Evolutionary conservation across 169 alveolate species (phyloP), one percentile per base, ranked within the genome.

Genomic region (Babesia ovata): DNA sequence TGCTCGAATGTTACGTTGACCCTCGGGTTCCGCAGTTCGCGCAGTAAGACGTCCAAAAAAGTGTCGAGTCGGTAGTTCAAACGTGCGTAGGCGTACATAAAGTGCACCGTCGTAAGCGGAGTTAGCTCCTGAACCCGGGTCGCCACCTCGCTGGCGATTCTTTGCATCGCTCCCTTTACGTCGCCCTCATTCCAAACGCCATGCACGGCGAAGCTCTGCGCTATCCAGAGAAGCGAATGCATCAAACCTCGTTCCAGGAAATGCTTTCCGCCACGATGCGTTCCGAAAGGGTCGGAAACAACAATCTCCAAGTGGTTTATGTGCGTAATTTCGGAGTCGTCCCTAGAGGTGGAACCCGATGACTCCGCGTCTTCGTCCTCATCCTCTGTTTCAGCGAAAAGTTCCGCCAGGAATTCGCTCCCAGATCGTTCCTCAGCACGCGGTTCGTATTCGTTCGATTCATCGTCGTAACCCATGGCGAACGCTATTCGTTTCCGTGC

Each of bases 221-320:
- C 79, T 11, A 79, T 67, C 87, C 87, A 79, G 3, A 79, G 62
- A n/a, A 79, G 50, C 29, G 87, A 70, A 44, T 79, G 87, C 75
- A 67, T 70, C 61, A 65, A 16, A 17, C 79, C 87, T 4, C 67
- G 49, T 16, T 62, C 75, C 52, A 79, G 45, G 56, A 63, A 79
- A 44, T 70, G 39, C 22, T 58, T 48, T 4, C 53, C 45, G 2
- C 22, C 24, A 16, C 39, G 42, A 22, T 36, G n/a, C n/a, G 50
- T 67, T 11, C 39, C 39, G 24, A 67, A 67, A 12, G 65, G 63
- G 45, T 67, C 76, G 21, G 50, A 10, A 13, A 45, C 21, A 12
- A 79, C 13, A 11, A 70, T 58, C 33, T 60, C 74, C 49, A 79
- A 44, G 62, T 63, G 61, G 83, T 79, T 79, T 4, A 79, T 70